Base-by-base conservation (phyloP, 768 basidiomycete species). In the Lyophyllum decastes region DNA sequence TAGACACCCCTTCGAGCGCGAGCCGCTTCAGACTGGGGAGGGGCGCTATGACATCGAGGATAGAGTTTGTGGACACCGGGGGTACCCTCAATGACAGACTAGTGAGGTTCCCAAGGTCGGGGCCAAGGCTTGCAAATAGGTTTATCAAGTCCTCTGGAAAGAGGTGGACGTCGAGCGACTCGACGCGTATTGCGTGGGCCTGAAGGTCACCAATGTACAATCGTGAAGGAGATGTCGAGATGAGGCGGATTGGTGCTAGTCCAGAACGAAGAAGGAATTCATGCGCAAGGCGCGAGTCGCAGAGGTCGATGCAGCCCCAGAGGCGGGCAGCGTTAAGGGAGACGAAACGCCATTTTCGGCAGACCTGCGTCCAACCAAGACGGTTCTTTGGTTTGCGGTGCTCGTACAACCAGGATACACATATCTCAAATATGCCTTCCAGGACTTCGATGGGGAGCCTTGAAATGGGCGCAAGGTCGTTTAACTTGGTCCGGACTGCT, bases 331-430 rank as follows among this genome's bases (percentile, higher is more conserved):
- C 74, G 44, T 65, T 64, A 27, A 76, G 57, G 3, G 77, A 69
- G 33, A 75, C 63, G 50, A 47, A 51, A 6, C 73, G 72, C 78
- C 78, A 80, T 21, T 53, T 59, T 8, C 69, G 66, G 61, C 76
- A 78, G 30, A 78, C 77, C 54, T 78, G 74, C 4, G 74, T 74
- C 74, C 75, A 78, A 2, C 76, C 72, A 3, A 80, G 68, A 19
- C 64, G 69, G 44, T 73, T 65, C 40, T 62, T 62, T 8, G 69
- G 67, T 41, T 69, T 72, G 14, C 65, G 65, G 11, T 56, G 52
- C 38, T 57, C 53, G 48, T 76, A 75, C 14, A 76, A 62, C 74
- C 75, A 74, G 6, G 72, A 68, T 6, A 74, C 66, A 59, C 77
- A 78, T 34, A 73, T 64, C 24, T 46, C 25, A 59, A 80, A 80